Base-by-base conservation (phyloP, 2,329 filamentous ascomycete species). In the Cordyceps cicadae region DNA sequence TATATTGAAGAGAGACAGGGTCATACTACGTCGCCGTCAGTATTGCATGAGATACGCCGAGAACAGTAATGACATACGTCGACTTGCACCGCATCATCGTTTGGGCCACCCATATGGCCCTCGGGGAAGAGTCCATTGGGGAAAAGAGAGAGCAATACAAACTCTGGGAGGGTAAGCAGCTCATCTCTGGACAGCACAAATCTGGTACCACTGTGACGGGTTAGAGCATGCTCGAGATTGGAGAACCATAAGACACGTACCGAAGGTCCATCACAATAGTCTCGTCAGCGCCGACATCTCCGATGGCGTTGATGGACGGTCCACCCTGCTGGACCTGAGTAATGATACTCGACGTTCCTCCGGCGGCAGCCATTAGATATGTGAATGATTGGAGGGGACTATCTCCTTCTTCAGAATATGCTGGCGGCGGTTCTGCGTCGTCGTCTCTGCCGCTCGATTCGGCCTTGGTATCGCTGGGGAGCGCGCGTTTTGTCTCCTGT, bases 61-160 rank as follows among this genome's bases (percentile, higher is more conserved):
- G 3, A 15, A 8, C 21, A 17, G 15, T 7, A 4, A 41, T 37
- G n/a, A 86, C 91, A 81, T 81, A 99, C 94, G 81, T 99, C 94
- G 70, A 99, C 93, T 74, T 94, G 92, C 68, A 97, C 95, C 63
- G 95, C 89, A 73, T 97, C 93, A 68, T 97, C 94, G 65, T 92
- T 85, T 73, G 93, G 96, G 57, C 90, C 89, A 70, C 90, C 94
- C 86, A 96, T 90, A 70, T 97, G 93, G 17, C 93, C 92, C 74
- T 99, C 94, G 5, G 94, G 94, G 64, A 99, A 92, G 26, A 99
- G 82, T n/a, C 94, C 94, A 72, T 99, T 99, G 45, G 94, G 94
- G 69, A 99, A 99, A 46, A 99, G 81, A n/a, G 94, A 99, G 46
- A 99, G 80, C 50, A 99, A 83, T 51, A 99, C 94, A 70, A 99